Evolutionary conservation across 164 flowering plant species (phyloP).

Genomic region (Piper longum): DNA sequence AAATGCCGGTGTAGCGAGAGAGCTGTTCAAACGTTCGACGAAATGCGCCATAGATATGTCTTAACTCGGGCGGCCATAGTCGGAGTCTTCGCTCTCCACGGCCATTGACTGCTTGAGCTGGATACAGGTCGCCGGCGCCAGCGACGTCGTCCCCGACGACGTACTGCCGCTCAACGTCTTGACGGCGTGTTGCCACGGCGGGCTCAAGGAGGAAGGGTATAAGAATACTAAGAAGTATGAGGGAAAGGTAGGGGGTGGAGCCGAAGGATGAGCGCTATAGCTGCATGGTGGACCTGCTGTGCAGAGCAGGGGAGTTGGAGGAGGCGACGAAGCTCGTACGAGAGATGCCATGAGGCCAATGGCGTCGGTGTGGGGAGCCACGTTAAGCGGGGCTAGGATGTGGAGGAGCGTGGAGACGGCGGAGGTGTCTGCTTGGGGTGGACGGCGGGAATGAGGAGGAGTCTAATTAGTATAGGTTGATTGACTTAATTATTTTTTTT

Average conservation of each 20-base stretch:
- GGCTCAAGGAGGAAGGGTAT: conserved; percentile 18
- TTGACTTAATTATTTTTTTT: too few relatives aligned
- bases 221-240: conserved; percentile 24
- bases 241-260: conserved; percentile 14
- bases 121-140: conserved; percentile 17
- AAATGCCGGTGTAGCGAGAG: conserved; percentile 32
- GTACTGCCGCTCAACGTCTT: conserved; percentile 29
- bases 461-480: too few relatives aligned
- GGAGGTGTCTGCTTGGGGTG: background rate
- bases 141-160: conserved; percentile 24
- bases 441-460: background rate
- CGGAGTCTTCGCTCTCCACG: conserved; percentile 27
- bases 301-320: conserved; percentile 22
- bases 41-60: conserved; percentile 22
- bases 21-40: conserved; percentile 26
- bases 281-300: conserved; percentile 37
- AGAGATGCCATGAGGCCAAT: conserved; percentile 7
- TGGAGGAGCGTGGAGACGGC: background rate
- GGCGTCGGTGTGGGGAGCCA: conserved; percentile 1
- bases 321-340: conserved; percentile 2
- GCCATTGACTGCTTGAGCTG: conserved; percentile 18
- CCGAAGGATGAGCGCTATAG: conserved; percentile 37
- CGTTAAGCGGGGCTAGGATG: conserved; percentile 1
- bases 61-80: conserved; percentile 34
- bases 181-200: conserved; percentile 33